phyloP scores from a whole-genome alignment of 2,329 filamentous ascomycete genomes.

The Diaporthe ampelina region DNA sequence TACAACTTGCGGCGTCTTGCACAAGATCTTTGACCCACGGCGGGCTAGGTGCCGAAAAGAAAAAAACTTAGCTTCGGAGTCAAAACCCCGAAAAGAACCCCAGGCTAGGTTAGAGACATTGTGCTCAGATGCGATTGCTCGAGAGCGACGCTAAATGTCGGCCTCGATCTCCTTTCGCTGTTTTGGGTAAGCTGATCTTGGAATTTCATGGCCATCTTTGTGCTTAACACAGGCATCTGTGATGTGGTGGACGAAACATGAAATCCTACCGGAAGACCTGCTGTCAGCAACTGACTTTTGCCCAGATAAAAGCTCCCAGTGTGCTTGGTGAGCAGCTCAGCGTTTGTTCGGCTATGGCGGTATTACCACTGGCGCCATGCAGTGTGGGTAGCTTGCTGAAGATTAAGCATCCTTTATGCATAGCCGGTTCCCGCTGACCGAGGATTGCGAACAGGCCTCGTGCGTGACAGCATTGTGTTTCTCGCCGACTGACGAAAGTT shows the following conservation, averaged over 20 bases:
- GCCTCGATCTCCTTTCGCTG: background rate
- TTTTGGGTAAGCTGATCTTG: conserved; percentile 12
- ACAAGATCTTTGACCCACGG: background rate
- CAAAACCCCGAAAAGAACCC: background rate
- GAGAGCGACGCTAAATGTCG: conserved; percentile 10
- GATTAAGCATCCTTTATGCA: background rate
- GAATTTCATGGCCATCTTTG: background rate
- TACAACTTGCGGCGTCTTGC: background rate
- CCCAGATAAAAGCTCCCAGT: background rate
- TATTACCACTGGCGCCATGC: background rate
- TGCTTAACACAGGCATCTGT: background rate
- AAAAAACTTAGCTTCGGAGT: background rate
- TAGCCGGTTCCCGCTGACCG: background rate
- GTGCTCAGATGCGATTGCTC: background rate
- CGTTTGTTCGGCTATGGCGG: background rate
- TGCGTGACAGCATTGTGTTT: background rate
- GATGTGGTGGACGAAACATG: background rate
- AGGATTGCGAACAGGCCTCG: background rate
- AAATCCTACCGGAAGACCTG: background rate
- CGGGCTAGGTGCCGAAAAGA: background rate
- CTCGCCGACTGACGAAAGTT: conserved; percentile 3
- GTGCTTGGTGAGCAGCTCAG: background rate
- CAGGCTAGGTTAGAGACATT: background rate
- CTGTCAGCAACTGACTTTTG: background rate
- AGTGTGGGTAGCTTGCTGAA: conserved; percentile 1